Conservation (phyloP, 495 filamentous ascomycete genomes). For the Penicillium coffeae region DNA sequence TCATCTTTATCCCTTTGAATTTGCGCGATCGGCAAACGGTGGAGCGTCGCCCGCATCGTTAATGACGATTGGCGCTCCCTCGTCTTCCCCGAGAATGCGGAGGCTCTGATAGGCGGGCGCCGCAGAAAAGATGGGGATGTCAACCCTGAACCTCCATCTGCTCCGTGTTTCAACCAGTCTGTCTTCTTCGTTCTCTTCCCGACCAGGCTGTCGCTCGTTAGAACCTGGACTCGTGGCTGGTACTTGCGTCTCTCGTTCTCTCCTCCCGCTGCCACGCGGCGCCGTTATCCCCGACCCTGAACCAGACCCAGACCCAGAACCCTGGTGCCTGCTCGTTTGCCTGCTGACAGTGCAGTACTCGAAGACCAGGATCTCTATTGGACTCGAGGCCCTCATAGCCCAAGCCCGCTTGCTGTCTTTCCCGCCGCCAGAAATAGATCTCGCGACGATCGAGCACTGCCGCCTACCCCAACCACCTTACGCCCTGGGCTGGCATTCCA, state of each 20-base stretch:
- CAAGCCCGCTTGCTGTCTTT: no score
- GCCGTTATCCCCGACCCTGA: background rate
- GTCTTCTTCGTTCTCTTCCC: conserved; percentile 3
- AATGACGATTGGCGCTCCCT: conserved; percentile 24
- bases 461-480: background rate
- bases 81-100: conserved; percentile 10
- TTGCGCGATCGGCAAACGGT: conserved; percentile 25
- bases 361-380: no score
- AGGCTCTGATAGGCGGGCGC: conserved; percentile 19
- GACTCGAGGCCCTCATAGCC: no score
- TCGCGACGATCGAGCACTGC: background rate
- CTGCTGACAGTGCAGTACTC: no score
- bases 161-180: conserved; percentile 20
- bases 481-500: background rate
- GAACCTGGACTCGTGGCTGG: background rate
- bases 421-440: background rate
- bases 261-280: no score
- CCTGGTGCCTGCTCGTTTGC: conserved; percentile 1
- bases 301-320: background rate
- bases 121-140: conserved; percentile 7
- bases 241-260: background rate
- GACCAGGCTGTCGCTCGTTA: conserved; percentile 8
- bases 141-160: conserved; percentile 16
- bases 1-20: conserved; percentile 2
- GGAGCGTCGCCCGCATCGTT: conserved; percentile 10